Evolutionary conservation across 306 rosid genomes (phyloP).

Genomic region (Vigna reflexopilosa): DNA sequence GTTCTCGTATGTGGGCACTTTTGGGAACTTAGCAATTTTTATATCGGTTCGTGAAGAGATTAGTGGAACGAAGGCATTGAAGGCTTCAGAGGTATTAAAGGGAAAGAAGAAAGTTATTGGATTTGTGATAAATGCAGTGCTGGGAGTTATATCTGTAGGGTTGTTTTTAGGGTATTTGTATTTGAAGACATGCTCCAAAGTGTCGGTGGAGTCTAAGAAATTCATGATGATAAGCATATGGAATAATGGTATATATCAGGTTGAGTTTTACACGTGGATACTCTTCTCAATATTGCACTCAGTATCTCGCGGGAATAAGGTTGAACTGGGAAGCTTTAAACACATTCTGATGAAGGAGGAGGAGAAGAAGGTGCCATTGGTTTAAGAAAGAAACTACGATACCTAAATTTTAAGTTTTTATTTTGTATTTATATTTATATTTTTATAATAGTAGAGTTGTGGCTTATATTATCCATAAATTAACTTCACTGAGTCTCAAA

Average conservation of each 20-base stretch:
- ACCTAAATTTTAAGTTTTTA: too few species aligned
- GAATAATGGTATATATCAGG: neutral
- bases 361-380: neutral
- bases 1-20: neutral
- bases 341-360: neutral
- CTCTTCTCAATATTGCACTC: neutral
- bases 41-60: constrained; percentile 3
- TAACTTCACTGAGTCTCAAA: too few species aligned
- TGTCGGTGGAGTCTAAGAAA: neutral
- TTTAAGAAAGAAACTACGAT: neutral
- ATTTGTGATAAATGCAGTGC: neutral
- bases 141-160: neutral
- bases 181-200: constrained; percentile 11
- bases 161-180: neutral
- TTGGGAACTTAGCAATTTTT: constrained; percentile 3
- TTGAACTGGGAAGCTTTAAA: neutral
- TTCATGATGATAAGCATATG: neutral
- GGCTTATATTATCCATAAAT: too few species aligned
- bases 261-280: neutral
- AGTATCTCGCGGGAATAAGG: neutral
- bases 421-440: too few species aligned
- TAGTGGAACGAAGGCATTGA: neutral
- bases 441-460: too few species aligned
- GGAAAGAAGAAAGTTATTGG: neutral
- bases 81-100: neutral